Base-by-base conservation (phyloP, 2,329 filamentous ascomycete species). In the Hirsutella minnesotensis region DNA sequence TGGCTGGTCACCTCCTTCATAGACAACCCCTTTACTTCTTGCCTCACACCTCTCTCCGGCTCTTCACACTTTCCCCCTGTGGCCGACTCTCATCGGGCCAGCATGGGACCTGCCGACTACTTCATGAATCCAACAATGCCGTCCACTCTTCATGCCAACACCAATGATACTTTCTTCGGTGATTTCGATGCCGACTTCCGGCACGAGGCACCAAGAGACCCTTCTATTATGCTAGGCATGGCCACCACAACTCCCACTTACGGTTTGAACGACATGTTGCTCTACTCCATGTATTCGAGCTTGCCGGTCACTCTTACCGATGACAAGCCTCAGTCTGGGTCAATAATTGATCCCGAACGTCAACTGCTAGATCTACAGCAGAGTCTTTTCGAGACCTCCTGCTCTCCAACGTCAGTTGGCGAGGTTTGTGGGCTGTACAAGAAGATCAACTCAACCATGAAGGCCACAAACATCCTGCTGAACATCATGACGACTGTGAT, bases 351-450 rank as follows among this genome's bases (percentile, higher is more conserved):
- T 3, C 21, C 30, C n/a, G 36, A 44, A 12, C 34, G 38, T 9
- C 43, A 44, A 20, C 33, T 44, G 12, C 12, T 44, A 29, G 27
- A 18, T 12, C 27, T 44, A 8, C 43, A 40, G 27, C 34, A 41
- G 34, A 41, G 24, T 7, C 33, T 44, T 9, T 38, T 37, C 12
- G 43, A 44, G 4, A 27, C 13, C 7, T 35, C 41, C 15, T 22
- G n/a, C 19, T 18, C 29, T 9, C 16, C 21, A 16, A 12, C 19
- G 8, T 16, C 24, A 7, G 38, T 40, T 2, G 43, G 40, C 9
- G 20, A 44, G 5, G 38, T 35, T 9, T 24, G 20, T 24, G 43
- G 34, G 9, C 38, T 44, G 18, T 9, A 40, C 9, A 34, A 20
- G 39, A 38, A 38, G 21, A 38, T 44, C 3, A 20, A 21, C 19